Evolutionary conservation across 768 basidiomycete species (phyloP).

Genomic region (Russula griseocarnosa): DNA sequence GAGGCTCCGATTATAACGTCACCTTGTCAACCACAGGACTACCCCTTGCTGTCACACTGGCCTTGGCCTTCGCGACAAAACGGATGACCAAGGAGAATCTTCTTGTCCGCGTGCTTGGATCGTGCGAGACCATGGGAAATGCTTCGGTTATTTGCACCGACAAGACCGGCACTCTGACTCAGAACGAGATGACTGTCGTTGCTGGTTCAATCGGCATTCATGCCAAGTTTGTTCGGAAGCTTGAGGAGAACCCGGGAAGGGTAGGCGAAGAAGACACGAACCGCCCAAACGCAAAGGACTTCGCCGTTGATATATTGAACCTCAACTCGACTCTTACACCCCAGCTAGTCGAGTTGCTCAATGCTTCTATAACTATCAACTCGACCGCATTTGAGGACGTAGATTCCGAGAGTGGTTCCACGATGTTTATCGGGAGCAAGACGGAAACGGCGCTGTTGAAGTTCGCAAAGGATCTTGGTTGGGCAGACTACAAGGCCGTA

Average conservation of each 20-base stretch:
- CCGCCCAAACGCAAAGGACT: slow-evolving; percentile 52
- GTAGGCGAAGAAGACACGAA: slow-evolving; percentile 63
- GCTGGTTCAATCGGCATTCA: slow-evolving; percentile 93
- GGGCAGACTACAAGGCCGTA: slow-evolving; percentile 65
- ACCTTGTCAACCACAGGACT: slow-evolving; percentile 50
- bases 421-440: slow-evolving; percentile 83
- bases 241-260: slow-evolving; percentile 66
- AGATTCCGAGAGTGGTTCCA: slow-evolving; percentile 55
- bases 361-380: slow-evolving; percentile 84
- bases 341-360: slow-evolving; percentile 62
- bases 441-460: slow-evolving; percentile 89
- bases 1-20: slow-evolving; percentile 13
- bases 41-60: slow-evolving; percentile 93
- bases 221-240: slow-evolving; percentile 83
- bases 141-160: slow-evolving; percentile 94
- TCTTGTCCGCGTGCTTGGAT: slow-evolving; percentile 91
- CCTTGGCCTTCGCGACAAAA: slow-evolving; percentile 94
- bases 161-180: slow-evolving; percentile 95
- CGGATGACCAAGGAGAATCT: slow-evolving; percentile 97
- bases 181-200: slow-evolving; percentile 93
- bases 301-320: slow-evolving; percentile 76
- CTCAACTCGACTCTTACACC: slow-evolving; percentile 63
- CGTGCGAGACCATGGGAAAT: slow-evolving; percentile 99
- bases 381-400: slow-evolving; percentile 91
- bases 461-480: slow-evolving; percentile 77